A percentile compares a stretch with the other conserved stretches of the same genome.
Evolutionary conservation across 192 early-diverging fungal genomes (phyloP).

Genomic region (Entomortierella chlamydospora): DNA sequence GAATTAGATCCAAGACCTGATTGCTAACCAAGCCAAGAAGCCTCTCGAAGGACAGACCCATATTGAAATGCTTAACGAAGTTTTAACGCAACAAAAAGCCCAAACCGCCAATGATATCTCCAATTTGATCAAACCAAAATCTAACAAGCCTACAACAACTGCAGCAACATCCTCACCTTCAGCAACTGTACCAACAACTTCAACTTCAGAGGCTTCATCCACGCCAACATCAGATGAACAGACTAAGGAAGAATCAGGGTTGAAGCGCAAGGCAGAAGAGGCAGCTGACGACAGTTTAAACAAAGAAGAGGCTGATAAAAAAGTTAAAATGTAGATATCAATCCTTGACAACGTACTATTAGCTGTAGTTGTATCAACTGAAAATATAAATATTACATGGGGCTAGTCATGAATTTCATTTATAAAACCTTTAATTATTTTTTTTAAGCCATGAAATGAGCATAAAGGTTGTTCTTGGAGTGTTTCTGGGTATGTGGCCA

Average conservation of each 20-base stretch:
- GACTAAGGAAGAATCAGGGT: conserved; percentile 21
- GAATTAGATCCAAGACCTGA: conserved; percentile 51
- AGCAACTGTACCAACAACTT: conserved; percentile 1
- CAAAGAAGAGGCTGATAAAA: conserved; percentile 35
- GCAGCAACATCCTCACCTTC: conserved; percentile 10
- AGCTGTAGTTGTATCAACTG: neutral
- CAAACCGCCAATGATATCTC: conserved; percentile 37
- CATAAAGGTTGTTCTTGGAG: too few species aligned
- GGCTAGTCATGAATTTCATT: too few species aligned
- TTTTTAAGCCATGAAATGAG: too few species aligned
- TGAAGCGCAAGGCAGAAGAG: conserved; percentile 49
- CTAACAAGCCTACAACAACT: conserved; percentile 19
- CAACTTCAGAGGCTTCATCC: conserved; percentile 1
- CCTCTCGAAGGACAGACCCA: conserved; percentile 46
- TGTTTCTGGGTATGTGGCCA: too few species aligned
- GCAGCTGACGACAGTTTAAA: conserved; percentile 4
- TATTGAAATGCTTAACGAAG: conserved; percentile 20
- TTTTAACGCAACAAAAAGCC: conserved; percentile 10
- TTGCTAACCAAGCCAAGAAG: conserved; percentile 47
- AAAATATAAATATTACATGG: neutral
- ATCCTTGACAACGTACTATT: too few species aligned
- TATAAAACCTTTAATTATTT: too few species aligned
- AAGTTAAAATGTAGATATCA: conserved; percentile 29
- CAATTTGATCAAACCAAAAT: conserved; percentile 44
- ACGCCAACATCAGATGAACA: conserved; percentile 17